Conservation (phyloP, 225 moss, liverwort and hornwort species). For the Antitrichia curtipendula region DNA sequence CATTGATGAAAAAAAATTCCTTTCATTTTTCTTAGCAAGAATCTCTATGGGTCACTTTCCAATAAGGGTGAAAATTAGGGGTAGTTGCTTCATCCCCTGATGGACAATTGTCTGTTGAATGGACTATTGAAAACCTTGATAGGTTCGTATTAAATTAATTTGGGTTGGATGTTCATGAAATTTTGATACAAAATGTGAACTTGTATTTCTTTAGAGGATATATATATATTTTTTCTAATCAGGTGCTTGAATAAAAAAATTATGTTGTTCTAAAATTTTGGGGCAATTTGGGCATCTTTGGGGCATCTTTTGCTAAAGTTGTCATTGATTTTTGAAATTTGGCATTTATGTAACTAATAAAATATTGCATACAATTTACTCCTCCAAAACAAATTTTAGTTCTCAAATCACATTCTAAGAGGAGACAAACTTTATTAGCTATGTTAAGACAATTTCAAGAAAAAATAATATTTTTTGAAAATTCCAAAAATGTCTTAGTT, state of each 20-base stretch:
- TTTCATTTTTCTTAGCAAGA: neutral
- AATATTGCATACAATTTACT: neutral
- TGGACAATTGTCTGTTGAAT: accelerated
- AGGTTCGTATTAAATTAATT: neutral
- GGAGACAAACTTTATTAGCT: neutral
- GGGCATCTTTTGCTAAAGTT: neutral
- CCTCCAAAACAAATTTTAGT: neutral
- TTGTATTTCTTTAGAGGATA: accelerated
- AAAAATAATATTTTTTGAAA: neutral
- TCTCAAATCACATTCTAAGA: neutral
- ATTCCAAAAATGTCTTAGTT: too few relatives aligned
- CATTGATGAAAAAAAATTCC: neutral
- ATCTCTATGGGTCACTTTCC: neutral
- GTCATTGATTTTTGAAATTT: neutral
- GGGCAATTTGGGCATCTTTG: neutral
- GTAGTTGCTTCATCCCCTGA: neutral
- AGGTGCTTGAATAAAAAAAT: neutral
- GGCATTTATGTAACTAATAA: neutral
- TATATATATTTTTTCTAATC: neutral
- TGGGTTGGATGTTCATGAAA: accelerated
- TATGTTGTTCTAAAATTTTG: accelerated
- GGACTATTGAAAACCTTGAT: neutral
- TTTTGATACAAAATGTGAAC: neutral
- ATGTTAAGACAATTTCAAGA: neutral
- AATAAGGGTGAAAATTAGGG: neutral